Base-by-base conservation (phyloP, 2,329 filamentous ascomycete genomes). In the Fusarium metavorans region DNA sequence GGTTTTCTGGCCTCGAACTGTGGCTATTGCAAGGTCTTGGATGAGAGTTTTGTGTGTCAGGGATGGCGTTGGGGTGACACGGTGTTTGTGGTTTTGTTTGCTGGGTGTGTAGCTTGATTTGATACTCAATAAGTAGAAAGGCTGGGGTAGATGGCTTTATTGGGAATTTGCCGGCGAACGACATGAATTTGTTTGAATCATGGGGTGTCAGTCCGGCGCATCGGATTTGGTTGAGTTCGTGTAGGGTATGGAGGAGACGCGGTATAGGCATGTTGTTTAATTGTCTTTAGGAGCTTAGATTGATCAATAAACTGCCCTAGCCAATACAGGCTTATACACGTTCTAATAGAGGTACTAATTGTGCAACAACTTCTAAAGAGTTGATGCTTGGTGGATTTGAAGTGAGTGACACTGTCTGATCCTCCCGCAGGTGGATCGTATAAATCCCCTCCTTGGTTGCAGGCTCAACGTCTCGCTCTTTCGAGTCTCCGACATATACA, bases 401-500 rank as follows among this genome's bases (percentile, higher is more conserved):
- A 20, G 63, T 35, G 14, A 78, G 65, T 10, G 43, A 16, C 41
- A 27, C 27, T 10, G 63, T 43, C 25, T 67, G 63, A 3, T 57
- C 63, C 18, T 78, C 67, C 10, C 64, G 67, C 54, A 81, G 69
- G 66, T 81, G 77, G 60, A 83, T 77, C 6, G 71, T 72, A 11
- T 79, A 75, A 9, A 82, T 82, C 2, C 77, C 76, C 57, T 75
- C 75, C 2, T 68, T 71, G 5, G 72, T 74, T 0, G 80, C 76
- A 10, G 81, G 80, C n/a, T 70, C 60, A 20, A 81, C 72, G 57
- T 83, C 81, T 57, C 81, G 73, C 14, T 77, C 61, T 25, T 70
- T 67, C 23, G 71, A 82, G 58, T 83, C 81, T 14, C 81, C 81
- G 7, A 79, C 56, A 34, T 79, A 83, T 2, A 61, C 77, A 32